These are phyloP conservation scores for Plasmopara muralis DNA, from an alignment of 352 stramenopile species.

Conservation along the genomic window DNA sequence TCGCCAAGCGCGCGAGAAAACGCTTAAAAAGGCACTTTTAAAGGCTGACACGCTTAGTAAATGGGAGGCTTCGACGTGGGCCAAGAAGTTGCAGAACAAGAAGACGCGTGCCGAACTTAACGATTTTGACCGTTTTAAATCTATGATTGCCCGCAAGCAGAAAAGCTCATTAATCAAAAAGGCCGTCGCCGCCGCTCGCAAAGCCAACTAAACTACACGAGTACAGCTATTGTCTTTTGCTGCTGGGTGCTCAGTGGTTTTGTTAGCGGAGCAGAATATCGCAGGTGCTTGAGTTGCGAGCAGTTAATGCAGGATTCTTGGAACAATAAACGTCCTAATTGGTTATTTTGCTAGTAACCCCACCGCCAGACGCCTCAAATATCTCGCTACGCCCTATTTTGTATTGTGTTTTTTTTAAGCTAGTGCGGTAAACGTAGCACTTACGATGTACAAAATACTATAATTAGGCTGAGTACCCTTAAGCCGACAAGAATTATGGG, in stretches of 20 bases:
- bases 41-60: slow-evolving; percentile 89
- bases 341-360: slow-evolving; percentile 30
- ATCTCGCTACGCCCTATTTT: too few relatives aligned
- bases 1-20: slow-evolving; percentile 91
- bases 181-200: slow-evolving; percentile 65
- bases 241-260: slow-evolving; percentile 6
- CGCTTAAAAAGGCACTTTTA: slow-evolving; percentile 88
- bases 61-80: slow-evolving; percentile 94
- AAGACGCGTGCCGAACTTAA: slow-evolving; percentile 90
- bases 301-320: slow-evolving; percentile 10
- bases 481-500: too few relatives aligned
- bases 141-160: slow-evolving; percentile 99
- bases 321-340: slow-evolving; percentile 39
- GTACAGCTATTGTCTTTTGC: slow-evolving; percentile 1
- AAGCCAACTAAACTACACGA: slow-evolving; percentile 47
- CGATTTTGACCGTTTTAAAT: slow-evolving; percentile 99
- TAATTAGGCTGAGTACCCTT: too few relatives aligned
- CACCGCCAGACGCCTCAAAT: slow-evolving; percentile 10
- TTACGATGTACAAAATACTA: too few relatives aligned
- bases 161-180: slow-evolving; percentile 94
- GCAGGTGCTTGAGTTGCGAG: background rate
- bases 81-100: slow-evolving; percentile 98
- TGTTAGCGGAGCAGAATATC: background rate
- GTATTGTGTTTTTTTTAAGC: too few relatives aligned
- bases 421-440: too few relatives aligned